Evolutionary conservation across 169 alveolate genomes (phyloP).

Genomic region (Eimeria maxima): DNA sequence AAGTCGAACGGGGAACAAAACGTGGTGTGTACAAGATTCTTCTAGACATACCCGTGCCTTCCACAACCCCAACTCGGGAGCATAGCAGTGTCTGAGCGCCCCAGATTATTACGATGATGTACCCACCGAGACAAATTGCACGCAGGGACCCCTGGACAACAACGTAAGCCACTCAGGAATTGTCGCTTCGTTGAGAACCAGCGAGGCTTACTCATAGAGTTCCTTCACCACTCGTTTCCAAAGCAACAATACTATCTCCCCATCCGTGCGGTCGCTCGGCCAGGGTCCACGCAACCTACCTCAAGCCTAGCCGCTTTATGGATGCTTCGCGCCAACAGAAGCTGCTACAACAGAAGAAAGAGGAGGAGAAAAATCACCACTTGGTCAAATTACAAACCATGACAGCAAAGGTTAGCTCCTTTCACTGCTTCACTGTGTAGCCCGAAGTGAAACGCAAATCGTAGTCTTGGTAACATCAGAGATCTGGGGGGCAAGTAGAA

Average conservation of each 20-base stretch:
- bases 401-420: constrained; percentile 43
- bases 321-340: constrained; percentile 61
- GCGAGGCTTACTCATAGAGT: background rate
- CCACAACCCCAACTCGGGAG: background rate
- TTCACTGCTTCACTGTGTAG: background rate
- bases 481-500: background rate
- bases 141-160: constrained; percentile 71
- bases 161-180: constrained; percentile 31
- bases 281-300: constrained; percentile 37
- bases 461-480: background rate
- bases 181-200: background rate
- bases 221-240: background rate
- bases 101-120: background rate
- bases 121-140: constrained; percentile 56
- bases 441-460: background rate
- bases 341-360: constrained; percentile 47
- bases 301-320: constrained; percentile 69
- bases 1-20: background rate
- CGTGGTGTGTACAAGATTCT: background rate
- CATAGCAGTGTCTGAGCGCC: background rate
- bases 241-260: background rate
- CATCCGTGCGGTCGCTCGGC: background rate
- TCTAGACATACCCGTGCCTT: background rate
- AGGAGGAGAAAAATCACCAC: constrained; percentile 46
- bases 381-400: constrained; percentile 44